These are phyloP conservation scores for Coniferiporia weirii DNA, from an alignment of 1,284 basidiomycete genomes.

Conservation along the genomic window DNA sequence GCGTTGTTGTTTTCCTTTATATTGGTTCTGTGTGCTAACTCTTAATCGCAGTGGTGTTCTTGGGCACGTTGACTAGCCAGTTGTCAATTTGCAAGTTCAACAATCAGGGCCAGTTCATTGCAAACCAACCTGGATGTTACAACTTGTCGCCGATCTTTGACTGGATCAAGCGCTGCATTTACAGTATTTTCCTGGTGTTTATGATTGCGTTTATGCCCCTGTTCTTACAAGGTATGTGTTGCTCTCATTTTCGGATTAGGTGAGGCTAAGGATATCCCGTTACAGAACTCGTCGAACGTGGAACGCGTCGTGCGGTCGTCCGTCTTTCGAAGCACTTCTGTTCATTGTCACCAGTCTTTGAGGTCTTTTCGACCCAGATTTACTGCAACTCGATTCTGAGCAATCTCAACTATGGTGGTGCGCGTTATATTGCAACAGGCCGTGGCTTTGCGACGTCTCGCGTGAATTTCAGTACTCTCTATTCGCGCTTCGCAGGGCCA, in stretches of 20 bases:
- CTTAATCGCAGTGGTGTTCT: conserved; percentile 69
- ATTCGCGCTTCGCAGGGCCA: conserved; percentile 94
- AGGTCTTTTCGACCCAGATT: conserved; percentile 95
- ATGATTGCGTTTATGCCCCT: conserved; percentile 91
- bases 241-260: background rate
- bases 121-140: conserved; percentile 83
- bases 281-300: conserved; percentile 87
- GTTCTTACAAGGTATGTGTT: conserved; percentile 81
- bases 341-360: conserved; percentile 91
- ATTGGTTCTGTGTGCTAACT: conserved; percentile 13
- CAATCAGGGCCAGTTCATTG: conserved; percentile 61
- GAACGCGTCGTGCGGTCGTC: conserved; percentile 81
- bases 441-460: conserved; percentile 94
- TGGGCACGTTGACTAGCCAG: conserved; percentile 84
- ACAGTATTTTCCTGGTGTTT: conserved; percentile 95
- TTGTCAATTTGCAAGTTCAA: conserved; percentile 78
- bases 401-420: conserved; percentile 93
- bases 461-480: conserved; percentile 88
- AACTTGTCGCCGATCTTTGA: conserved; percentile 84
- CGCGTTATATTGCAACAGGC: conserved; percentile 97
- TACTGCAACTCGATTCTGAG: conserved; percentile 93
- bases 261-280: conserved; percentile 14
- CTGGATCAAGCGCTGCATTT: conserved; percentile 93
- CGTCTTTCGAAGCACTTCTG: conserved; percentile 90
- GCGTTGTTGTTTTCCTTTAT: conserved; percentile 30